A percentile compares a stretch with the other conserved stretches of the same genome.
phyloP scores from a whole-genome alignment of 2,329 filamentous ascomycete species.

The Epichloe elymi region DNA sequence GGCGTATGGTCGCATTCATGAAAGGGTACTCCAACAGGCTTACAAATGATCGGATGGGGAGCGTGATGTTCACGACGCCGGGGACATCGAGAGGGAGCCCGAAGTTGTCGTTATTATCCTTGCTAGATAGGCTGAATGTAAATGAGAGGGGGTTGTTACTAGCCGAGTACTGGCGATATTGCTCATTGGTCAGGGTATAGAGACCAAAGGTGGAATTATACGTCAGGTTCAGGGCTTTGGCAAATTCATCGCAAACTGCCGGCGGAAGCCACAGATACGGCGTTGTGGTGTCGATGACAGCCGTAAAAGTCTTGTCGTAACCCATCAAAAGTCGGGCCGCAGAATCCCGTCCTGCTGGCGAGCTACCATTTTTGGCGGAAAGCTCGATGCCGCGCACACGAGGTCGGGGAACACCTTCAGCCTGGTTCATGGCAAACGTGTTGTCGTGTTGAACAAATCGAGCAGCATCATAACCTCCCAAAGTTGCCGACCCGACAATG shows the following conservation, averaged over 20 bases:
- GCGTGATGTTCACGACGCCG: constrained; percentile 43
- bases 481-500: constrained; percentile 43
- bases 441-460: constrained; percentile 48
- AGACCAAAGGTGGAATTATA: constrained; percentile 51
- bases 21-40: constrained; percentile 37
- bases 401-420: constrained; percentile 42
- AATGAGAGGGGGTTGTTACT: constrained; percentile 33
- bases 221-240: constrained; percentile 46
- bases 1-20: constrained; percentile 27
- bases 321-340: constrained; percentile 24
- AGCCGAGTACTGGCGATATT: constrained; percentile 33
- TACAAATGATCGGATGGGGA: constrained; percentile 37
- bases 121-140: constrained; percentile 43
- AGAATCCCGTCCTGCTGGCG: constrained; percentile 26
- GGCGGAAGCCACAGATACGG: constrained; percentile 51
- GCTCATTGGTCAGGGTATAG: constrained; percentile 49
- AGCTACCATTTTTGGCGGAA: constrained; percentile 17
- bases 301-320: constrained; percentile 34
- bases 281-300: constrained; percentile 50
- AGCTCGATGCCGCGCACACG: constrained; percentile 45
- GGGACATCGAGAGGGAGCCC: constrained; percentile 33
- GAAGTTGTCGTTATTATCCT: constrained; percentile 39
- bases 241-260: constrained; percentile 50
- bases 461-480: constrained; percentile 57
- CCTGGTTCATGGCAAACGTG: constrained; percentile 43